These are phyloP conservation scores for Thraustochytrium sp. DNA, from an alignment of 352 stramenopile species.

Conservation along the genomic window DNA sequence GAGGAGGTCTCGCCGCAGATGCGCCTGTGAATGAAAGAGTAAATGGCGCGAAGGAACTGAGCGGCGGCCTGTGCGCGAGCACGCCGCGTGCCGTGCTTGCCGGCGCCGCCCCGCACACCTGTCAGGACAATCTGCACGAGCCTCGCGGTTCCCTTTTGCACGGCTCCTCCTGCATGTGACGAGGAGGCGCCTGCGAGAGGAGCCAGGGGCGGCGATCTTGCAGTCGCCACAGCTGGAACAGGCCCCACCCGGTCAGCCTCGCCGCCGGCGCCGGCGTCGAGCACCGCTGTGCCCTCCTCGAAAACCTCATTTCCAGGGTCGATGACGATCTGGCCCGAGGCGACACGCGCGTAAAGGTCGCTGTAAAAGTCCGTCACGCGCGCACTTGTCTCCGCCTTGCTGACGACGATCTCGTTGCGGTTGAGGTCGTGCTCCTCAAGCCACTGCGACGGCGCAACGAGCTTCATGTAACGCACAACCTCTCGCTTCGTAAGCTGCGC, in stretches of 20 bases:
- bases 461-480: constrained; percentile 23
- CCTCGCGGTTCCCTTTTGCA: background rate
- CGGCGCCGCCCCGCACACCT: background rate
- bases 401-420: constrained; percentile 3
- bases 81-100: background rate
- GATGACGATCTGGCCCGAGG: background rate
- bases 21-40: background rate
- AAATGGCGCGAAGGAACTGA: background rate
- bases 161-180: background rate
- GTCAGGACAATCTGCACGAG: background rate
- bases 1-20: background rate
- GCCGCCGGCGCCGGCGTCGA: background rate
- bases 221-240: too few species aligned
- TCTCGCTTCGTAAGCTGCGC: background rate
- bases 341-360: background rate
- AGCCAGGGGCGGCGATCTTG: too few species aligned
- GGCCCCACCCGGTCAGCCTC: background rate
- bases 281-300: background rate
- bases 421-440: background rate
- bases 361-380: background rate
- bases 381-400: background rate
- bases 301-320: background rate
- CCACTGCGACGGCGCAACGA: background rate
- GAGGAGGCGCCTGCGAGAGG: background rate
- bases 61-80: too few species aligned